phyloP scores from a whole-genome alignment of 2,329 filamentous ascomycete species.

The Penicillium sp. region DNA sequence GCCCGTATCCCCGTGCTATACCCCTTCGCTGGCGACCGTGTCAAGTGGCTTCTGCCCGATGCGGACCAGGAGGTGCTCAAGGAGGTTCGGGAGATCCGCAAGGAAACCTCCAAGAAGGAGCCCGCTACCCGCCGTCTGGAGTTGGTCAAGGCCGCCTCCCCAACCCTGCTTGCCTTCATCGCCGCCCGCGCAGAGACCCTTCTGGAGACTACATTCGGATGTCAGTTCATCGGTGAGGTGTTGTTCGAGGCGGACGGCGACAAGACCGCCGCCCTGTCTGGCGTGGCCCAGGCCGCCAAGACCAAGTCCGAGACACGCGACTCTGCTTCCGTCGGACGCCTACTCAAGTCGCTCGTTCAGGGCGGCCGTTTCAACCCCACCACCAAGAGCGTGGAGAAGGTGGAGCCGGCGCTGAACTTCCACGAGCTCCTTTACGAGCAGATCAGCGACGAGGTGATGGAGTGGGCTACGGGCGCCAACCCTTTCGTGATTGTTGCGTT shows the following conservation, averaged over 20 bases:
- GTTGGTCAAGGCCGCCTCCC: conserved; percentile 70
- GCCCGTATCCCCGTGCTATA: conserved; percentile 71
- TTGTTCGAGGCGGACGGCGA: conserved; percentile 74
- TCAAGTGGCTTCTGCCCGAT: conserved; percentile 62
- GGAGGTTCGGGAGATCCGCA: conserved; percentile 75
- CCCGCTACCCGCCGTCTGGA: conserved; percentile 72
- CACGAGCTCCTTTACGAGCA: conserved; percentile 75
- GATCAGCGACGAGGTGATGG: conserved; percentile 70
- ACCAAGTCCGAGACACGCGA: conserved; percentile 54
- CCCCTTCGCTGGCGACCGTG: conserved; percentile 65
- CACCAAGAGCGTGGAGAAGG: conserved; percentile 66
- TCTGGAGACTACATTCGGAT: conserved; percentile 74
- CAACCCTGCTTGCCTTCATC: conserved; percentile 72
- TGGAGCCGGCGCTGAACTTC: conserved; percentile 77
- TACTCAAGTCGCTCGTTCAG: conserved; percentile 87
- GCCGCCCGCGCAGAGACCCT: conserved; percentile 66
- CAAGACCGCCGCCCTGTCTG: conserved; percentile 70
- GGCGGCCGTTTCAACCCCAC: conserved; percentile 81
- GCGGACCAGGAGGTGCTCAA: conserved; percentile 68
- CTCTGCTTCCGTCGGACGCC: conserved; percentile 67
- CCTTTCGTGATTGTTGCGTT: conserved; percentile 83
- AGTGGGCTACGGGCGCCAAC: conserved; percentile 83
- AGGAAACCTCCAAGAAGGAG: conserved; percentile 90
- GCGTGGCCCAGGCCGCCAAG: conserved; percentile 54
- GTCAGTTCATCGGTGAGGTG: conserved; percentile 80